These are phyloP conservation scores for Phaffia tasmanica DNA, from an alignment of 768 basidiomycete species.

Conservation along the genomic window DNA sequence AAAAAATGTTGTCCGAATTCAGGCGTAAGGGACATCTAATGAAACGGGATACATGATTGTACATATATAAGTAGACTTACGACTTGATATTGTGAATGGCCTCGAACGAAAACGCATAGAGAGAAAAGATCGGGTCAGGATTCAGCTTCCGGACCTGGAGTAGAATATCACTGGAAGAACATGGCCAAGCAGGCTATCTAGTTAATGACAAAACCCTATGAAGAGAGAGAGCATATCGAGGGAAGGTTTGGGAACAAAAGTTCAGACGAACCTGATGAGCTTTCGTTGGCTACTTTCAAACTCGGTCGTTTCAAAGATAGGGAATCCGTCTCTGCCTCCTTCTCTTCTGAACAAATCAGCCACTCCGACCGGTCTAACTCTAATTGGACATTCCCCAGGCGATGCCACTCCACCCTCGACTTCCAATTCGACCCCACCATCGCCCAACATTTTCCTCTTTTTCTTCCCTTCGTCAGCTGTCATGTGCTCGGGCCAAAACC, in stretches of 20 bases:
- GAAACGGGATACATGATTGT: neutral
- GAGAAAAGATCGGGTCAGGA: constrained; percentile 34
- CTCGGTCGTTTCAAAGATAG: neutral
- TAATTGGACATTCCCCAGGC: constrained; percentile 34
- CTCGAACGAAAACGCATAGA: constrained; percentile 37
- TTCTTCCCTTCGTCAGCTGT: too few relatives aligned
- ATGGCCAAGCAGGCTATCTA: too few relatives aligned
- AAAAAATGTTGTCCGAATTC: neutral
- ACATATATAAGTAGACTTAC: constrained; percentile 23
- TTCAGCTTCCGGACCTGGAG: constrained; percentile 28
- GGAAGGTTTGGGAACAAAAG: neutral
- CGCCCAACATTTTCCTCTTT: constrained; percentile 31
- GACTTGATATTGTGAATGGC: constrained; percentile 30
- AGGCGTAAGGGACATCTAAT: neutral
- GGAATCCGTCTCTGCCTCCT: constrained; percentile 30
- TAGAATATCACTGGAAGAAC: constrained; percentile 29
- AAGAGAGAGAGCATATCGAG: neutral
- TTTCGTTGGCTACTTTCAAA: neutral
- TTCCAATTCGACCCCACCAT: constrained; percentile 38
- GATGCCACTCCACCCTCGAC: constrained; percentile 23
- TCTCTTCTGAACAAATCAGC: constrained; percentile 29
- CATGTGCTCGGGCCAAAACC: constrained; percentile 19
- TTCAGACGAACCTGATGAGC: neutral
- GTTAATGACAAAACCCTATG: neutral
- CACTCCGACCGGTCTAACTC: constrained; percentile 30